Conservation (phyloP, 306 rosid genomes). For the Medicago truncatula region DNA sequence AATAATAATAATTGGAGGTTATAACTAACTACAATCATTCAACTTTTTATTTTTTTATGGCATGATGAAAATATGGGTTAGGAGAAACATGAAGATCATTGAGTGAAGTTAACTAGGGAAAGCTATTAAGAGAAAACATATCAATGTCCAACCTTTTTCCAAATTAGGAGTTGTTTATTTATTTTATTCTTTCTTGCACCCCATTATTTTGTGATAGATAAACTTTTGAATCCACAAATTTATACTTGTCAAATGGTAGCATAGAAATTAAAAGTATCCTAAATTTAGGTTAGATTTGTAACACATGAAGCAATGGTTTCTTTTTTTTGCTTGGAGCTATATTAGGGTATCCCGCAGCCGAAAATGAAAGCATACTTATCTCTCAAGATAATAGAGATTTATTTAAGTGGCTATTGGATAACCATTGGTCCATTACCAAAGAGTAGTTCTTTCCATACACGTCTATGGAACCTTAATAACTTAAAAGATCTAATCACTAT, state of each 20-base stretch:
- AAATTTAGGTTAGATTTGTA: neutral
- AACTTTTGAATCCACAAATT: neutral
- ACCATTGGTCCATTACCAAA: too few species aligned
- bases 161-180: neutral
- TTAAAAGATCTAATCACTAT: too few species aligned
- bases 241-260: neutral
- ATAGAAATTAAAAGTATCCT: slow-evolving; percentile 4
- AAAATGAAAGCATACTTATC: too few species aligned
- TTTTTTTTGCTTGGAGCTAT: too few species aligned
- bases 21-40: neutral
- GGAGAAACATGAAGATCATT: neutral
- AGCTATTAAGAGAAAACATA: slow-evolving; percentile 8
- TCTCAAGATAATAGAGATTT: too few species aligned
- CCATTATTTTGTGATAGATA: neutral
- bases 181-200: neutral
- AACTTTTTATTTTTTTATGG: neutral
- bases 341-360: too few species aligned
- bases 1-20: neutral
- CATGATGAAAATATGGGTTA: neutral
- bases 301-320: too few species aligned
- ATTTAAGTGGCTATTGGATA: too few species aligned
- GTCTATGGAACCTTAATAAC: too few species aligned
- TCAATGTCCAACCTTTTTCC: neutral
- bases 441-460: too few species aligned
- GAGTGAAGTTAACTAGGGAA: neutral